Base-by-base conservation (phyloP, 768 basidiomycete species). In the Suillus discolor region DNA sequence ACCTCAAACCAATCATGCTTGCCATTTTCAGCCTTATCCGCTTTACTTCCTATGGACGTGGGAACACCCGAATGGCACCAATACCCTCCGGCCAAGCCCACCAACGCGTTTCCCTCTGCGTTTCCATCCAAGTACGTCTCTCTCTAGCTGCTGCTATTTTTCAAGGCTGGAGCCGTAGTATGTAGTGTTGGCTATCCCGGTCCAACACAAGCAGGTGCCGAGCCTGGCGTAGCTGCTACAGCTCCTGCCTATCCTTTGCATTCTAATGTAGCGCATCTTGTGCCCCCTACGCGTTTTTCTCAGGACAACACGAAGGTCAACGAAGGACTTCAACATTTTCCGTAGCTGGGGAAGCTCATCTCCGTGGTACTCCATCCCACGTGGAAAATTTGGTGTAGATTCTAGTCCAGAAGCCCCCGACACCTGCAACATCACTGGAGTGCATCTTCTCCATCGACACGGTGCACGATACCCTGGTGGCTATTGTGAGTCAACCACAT, bases 371-470 rank as follows among this genome's bases (percentile, higher is more conserved):
- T 90, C 88, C 66, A 85, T 91, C 38, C 80, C 80, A 36, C 80
- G 79, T 61, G 82, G 80, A 9, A 76, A 82, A 1, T 93, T 92
- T 77, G 91, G 91, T 5, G 63, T 92, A 9, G 85, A 92, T 72
- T 89, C 91, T 0, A 80, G 82, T 38, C 88, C 91, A 0, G 88
- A 85, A 47, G 80, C 85, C 3, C 92, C 91, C 1, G 83, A 89
- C 28, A 85, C 85, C 4, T 93, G 92, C 71, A 79, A 80, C 13
- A 79, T 93, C 51, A 91, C 88, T 38, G 90, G 88, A 3, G 75
- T 93, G 68, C 91, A 93, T 76, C 82, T 92, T 69, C 75, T 93
- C 69, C 91, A 93, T 74, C 81, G 91, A 49, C 91, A 93, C 73
- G 92, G 92, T 13, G 91, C 91, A 0, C 81, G 89, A 28, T 83